These are phyloP conservation scores for Hypoxylon sp. DNA, from an alignment of 2,329 filamentous ascomycete species.

Conservation along the genomic window DNA sequence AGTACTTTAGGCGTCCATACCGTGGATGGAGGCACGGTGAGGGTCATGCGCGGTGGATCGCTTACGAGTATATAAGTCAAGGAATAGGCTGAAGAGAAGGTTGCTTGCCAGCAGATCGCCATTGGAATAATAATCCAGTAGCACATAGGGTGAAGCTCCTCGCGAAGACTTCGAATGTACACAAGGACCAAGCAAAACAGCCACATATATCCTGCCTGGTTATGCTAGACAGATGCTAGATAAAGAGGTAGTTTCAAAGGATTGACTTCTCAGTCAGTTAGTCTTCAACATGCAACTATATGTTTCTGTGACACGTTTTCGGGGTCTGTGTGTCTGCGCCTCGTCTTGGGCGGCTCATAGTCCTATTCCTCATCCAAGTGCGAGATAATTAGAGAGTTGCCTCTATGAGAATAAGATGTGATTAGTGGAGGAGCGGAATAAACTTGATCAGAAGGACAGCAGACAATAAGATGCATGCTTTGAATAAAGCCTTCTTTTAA, in stretches of 20 bases:
- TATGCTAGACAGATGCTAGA: conserved; percentile 7
- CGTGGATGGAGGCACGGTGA: conserved; percentile 43
- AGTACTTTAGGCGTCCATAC: conserved; percentile 20
- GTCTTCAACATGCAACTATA: not conserved
- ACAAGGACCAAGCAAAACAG: not conserved
- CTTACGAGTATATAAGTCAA: conserved; percentile 33
- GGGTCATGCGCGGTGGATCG: conserved; percentile 48
- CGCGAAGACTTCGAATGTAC: conserved; percentile 8
- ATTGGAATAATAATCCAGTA: not conserved
- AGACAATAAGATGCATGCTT: too few relatives aligned
- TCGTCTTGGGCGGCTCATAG: too few relatives aligned
- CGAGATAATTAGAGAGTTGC: too few relatives aligned
- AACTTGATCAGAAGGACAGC: too few relatives aligned
- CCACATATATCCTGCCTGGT: not conserved
- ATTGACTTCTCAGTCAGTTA: conserved; percentile 1
- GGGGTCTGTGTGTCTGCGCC: too few relatives aligned
- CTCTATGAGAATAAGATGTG: too few relatives aligned
- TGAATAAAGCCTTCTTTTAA: too few relatives aligned
- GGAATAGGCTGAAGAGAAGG: not conserved
- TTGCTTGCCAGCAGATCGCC: not conserved
- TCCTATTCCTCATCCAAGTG: too few relatives aligned
- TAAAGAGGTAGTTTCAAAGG: conserved; percentile 1
- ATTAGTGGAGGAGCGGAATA: too few relatives aligned
- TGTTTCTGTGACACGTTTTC: too few relatives aligned
- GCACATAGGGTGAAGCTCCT: not conserved